Conservation (phyloP, 192 early-diverging fungal genomes). For the Podila epicladia region DNA sequence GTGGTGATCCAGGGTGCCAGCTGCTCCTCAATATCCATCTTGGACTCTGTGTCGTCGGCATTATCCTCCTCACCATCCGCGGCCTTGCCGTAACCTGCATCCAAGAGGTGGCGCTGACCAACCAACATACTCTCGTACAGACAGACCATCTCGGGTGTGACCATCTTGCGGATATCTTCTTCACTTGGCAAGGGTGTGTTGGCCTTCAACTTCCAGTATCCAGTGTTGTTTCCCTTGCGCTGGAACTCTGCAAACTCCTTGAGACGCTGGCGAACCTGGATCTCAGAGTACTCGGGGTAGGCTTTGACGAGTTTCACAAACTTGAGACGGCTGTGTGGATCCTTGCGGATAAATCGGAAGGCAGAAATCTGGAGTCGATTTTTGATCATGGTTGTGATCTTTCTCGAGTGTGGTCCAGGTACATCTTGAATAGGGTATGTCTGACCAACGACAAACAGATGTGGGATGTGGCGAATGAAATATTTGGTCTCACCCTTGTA, state of each 20-base stretch:
- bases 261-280: conserved; percentile 88
- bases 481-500: conserved; percentile 86
- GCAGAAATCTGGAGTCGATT: conserved; percentile 89
- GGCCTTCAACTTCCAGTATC: conserved; percentile 92
- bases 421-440: conserved; percentile 95
- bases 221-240: conserved; percentile 84
- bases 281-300: conserved; percentile 89
- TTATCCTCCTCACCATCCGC: conserved; percentile 65
- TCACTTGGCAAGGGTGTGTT: conserved; percentile 78
- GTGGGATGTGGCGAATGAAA: conserved; percentile 84
- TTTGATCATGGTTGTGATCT: conserved; percentile 87
- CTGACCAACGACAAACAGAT: conserved; percentile 90
- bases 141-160: conserved; percentile 97
- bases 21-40: conserved; percentile 89
- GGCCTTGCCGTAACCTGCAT: conserved; percentile 85
- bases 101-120: conserved; percentile 90
- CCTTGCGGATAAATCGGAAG: conserved; percentile 87
- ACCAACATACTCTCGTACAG: conserved; percentile 93
- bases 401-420: conserved; percentile 93
- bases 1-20: conserved; percentile 96
- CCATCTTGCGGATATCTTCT: conserved; percentile 89
- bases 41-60: conserved; percentile 74
- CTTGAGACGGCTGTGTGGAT: conserved; percentile 76
- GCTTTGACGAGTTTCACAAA: conserved; percentile 81
- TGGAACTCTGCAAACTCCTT: conserved; percentile 98